phyloP scores from a whole-genome alignment of 1,139 yeast species.

The Pichia inconspicua region DNA sequence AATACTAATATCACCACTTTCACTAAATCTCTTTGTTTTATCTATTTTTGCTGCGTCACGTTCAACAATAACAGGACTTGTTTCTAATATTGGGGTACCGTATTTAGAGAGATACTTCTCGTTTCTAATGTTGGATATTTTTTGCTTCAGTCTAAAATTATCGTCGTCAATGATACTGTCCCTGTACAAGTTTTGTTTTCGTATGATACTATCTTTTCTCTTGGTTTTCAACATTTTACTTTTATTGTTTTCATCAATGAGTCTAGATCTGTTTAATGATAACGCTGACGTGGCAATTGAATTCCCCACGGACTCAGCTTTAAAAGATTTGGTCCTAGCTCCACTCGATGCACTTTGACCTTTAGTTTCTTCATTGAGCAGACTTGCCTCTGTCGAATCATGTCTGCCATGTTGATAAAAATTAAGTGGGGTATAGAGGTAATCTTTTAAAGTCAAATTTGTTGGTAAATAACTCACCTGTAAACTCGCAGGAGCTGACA shows the following conservation, averaged over 20 bases:
- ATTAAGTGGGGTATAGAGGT: constrained; percentile 14
- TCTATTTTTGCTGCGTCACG: constrained; percentile 1
- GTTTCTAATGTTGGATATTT: background rate
- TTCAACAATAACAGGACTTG: background rate
- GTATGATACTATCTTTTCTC: constrained; percentile 8
- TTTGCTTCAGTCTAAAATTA: background rate
- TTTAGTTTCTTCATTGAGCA: constrained; percentile 2
- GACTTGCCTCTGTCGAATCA: constrained; percentile 4
- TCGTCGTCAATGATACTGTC: background rate
- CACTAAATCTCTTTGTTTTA: constrained; percentile 14
- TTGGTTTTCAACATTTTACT: constrained; percentile 5
- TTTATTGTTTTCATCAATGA: background rate
- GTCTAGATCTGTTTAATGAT: background rate
- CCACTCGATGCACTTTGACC: background rate
- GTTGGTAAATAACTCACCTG: constrained; percentile 9
- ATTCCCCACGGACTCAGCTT: background rate
- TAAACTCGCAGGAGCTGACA: constrained; percentile 11
- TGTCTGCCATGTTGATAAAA: constrained; percentile 12
- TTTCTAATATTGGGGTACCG: constrained; percentile 7
- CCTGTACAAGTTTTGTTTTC: constrained; percentile 2
- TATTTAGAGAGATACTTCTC: constrained; percentile 4
- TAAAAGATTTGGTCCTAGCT: background rate
- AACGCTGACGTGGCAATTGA: constrained; percentile 6
- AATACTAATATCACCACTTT: constrained; percentile 22
- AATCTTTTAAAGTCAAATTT: constrained; percentile 13